Conservation (phyloP, 2,329 filamentous ascomycete genomes). For the Botrytis pseudocinerea region DNA sequence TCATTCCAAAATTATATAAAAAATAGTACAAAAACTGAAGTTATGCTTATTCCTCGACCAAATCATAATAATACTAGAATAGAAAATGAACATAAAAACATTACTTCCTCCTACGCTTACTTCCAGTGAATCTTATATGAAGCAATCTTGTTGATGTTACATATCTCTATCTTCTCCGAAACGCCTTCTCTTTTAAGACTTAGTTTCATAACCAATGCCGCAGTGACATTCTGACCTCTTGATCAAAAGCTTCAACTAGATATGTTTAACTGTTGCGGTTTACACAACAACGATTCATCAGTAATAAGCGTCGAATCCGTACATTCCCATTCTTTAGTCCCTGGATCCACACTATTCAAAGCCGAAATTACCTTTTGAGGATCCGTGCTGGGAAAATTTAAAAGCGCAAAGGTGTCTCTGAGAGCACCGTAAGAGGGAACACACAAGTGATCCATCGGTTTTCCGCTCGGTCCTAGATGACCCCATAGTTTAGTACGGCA, state of each 20-base stretch:
- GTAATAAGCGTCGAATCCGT: too few relatives aligned
- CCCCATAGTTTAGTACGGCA: not conserved
- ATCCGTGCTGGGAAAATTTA: fast-evolving
- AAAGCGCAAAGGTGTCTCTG: not conserved
- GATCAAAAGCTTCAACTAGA: not conserved
- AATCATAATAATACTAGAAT: not conserved
- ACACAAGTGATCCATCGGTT: not conserved
- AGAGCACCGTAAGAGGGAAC: not conserved
- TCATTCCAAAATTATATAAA: not conserved
- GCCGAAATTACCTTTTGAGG: not conserved
- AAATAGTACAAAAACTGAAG: not conserved
- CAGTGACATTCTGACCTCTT: not conserved
- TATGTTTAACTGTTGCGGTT: not conserved
- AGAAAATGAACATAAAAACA: not conserved
- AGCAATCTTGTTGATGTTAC: not conserved
- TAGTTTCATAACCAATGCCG: not conserved
- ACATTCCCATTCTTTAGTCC: not conserved
- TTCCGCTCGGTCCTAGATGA: not conserved
- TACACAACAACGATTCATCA: not conserved
- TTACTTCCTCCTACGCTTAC: not conserved
- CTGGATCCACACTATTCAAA: not conserved
- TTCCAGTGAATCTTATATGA: not conserved
- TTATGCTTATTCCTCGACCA: not conserved
- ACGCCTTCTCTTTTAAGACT: not conserved
- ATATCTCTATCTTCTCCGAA: not conserved